Evolutionary conservation across 2,329 filamentous ascomycete species (phyloP), one percentile per base, ranked within the genome.

Genomic region (Davidsoniella australis): DNA sequence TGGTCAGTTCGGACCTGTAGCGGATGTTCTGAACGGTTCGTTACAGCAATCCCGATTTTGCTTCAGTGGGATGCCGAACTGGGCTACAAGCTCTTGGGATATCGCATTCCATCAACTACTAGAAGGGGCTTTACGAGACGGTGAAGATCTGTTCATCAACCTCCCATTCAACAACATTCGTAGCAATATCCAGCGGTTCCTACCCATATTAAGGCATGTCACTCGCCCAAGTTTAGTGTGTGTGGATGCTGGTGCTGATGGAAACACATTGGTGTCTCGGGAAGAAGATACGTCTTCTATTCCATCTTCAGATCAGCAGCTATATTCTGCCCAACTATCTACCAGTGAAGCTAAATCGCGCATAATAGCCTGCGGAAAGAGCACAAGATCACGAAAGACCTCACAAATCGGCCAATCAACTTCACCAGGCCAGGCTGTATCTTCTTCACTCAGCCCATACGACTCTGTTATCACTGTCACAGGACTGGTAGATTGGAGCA

Each of bases 401-500:
- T 17, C 38, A 42, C 23, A 44, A 45, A 18, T n/a, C 7, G 29
- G n/a, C 18, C 44, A 20, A 18, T 37, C 16, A 9, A 16, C n/a
- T 26, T 16, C 20, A 41, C 26, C n/a, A 17, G n/a, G 12, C 18
- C 23, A 29, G 20, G 14, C 37, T 2, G 5, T n/a, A 6, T 26
- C 38, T 14, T 26, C 38, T 14, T 17, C 33, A 12, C 14, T 26
- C 17, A 37, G 8, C 3, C 12, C 44, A 10, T 51, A 47, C 41
- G 45, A 46, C 17, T 40, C 47, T 2, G 49, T 53, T 0, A 59
- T 69, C 12, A 57, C 57, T 18, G 58, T 77, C 12, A 70, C 66
- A 0, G 74, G 74, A 0, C 58, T 79, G n/a, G 65, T 66, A 29
- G 72, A 75, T 60, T 80, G 75, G 75, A 71, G 71, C 52, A 71